Conservation (phyloP, 129 eudicot genomes). For the Tagetes patula region DNA sequence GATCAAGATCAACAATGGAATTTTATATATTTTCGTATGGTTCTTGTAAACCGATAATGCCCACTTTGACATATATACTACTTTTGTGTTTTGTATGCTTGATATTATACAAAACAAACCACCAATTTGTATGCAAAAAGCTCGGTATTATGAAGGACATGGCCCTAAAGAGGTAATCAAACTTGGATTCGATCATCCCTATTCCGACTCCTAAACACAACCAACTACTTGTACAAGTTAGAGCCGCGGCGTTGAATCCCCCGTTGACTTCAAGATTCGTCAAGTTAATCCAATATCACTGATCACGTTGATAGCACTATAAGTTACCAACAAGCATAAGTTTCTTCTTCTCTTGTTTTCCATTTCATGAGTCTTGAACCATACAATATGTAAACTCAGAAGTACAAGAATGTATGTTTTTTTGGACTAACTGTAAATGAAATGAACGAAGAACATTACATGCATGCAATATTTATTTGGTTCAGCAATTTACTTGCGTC, state of each 20-base stretch:
- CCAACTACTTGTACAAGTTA: constrained; percentile 45
- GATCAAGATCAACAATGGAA: not conserved
- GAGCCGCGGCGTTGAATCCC: constrained; percentile 45
- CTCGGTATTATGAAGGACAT: constrained; percentile 55
- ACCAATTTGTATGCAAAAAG: constrained; percentile 34
- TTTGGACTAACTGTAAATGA: not conserved
- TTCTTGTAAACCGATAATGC: too few species aligned
- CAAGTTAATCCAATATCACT: too few species aligned
- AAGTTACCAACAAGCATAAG: too few species aligned
- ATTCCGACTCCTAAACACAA: constrained; percentile 39
- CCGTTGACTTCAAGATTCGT: constrained; percentile 51
- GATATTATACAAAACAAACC: too few species aligned
- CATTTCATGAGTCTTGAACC: not conserved
- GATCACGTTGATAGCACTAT: too few species aligned
- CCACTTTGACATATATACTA: too few species aligned
- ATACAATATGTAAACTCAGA: not conserved
- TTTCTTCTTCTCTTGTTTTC: not conserved
- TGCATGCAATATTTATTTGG: too few species aligned
- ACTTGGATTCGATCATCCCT: constrained; percentile 36
- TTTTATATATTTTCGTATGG: too few species aligned
- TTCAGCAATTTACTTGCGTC: too few species aligned
- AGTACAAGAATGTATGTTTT: not conserved
- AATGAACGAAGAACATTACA: too few species aligned
- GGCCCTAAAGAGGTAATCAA: constrained; percentile 44
- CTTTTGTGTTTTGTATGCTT: too few species aligned